Evolutionary conservation across 2,329 filamentous ascomycete genomes (phyloP), one percentile per base, ranked within the genome.

Genomic region (Colletotrichum tanaceti): DNA sequence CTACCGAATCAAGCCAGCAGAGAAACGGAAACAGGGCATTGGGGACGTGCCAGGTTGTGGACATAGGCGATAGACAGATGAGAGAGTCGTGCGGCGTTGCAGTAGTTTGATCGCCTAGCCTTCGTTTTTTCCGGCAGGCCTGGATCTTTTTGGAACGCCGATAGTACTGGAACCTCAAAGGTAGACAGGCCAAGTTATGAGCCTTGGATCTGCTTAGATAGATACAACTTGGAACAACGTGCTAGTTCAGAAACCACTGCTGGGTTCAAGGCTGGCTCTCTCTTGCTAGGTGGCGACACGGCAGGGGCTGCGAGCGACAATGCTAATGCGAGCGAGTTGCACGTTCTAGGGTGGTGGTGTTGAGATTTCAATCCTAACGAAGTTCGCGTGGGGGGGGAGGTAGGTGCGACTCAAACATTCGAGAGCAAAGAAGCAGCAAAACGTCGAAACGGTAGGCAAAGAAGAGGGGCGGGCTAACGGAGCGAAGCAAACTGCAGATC

Each of bases 91-190:
- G 18, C 22, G 32, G 35, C 16, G 39, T 44, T 44, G n/a, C 53
- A 5, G 44, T 24, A n/a, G 49, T 20, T 16, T 13, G 46, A n/a
- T 47, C 50, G 22, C 32, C 41, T 65, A 47, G 18, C 57, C 49
- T 41, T 47, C 41, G 7, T 10, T 35, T 35, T 57, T 63, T 50
- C 44, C 43, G 18, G 50, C 39, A 54, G 61, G 63, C 28, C 64
- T 6, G 22, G 52, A 52, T 50, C 39, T 50, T 24, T 43, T n/a
- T n/a, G 16, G 46, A 43, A 62, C 44, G 52, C 38, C 35, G 43
- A 41, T 52, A 41, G 59, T 43, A 58, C n/a, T n/a, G n/a, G n/a
- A n/a, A 67, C 52, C 57, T 41, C 50, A 52, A 44, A 67, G 58
- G 10, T 16, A 57, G n/a, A 57, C 44, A 28, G 44, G 39, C 41